phyloP scores from a whole-genome alignment of 306 rosid species.

The Erythrophleum fordii region DNA sequence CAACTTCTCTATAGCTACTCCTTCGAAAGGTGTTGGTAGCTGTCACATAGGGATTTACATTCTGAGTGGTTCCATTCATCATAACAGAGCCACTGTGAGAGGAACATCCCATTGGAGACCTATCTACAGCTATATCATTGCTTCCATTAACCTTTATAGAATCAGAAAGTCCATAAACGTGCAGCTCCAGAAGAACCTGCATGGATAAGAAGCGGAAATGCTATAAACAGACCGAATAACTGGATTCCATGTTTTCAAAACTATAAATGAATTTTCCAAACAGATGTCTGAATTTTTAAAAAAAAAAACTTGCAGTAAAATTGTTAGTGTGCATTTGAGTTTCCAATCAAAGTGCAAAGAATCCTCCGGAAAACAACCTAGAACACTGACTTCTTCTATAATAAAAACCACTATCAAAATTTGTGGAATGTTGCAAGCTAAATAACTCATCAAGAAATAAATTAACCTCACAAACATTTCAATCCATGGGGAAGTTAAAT shows the following conservation, averaged over 20 bases:
- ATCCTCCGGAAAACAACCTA: neutral
- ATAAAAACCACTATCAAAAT: neutral
- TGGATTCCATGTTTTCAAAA: neutral
- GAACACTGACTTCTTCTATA: neutral
- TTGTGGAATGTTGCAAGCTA: neutral
- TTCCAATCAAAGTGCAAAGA: neutral
- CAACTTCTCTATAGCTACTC: conserved; percentile 55
- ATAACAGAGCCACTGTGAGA: conserved; percentile 36
- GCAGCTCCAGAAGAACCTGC: conserved; percentile 81
- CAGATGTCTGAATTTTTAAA: neutral
- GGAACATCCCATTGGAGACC: conserved; percentile 50
- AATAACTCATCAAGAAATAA: neutral
- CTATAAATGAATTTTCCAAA: conserved; percentile 30
- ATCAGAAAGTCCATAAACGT: conserved; percentile 70
- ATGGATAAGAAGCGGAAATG: conserved; percentile 31
- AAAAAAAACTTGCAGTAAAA: neutral
- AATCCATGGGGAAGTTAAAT: neutral
- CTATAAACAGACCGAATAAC: conserved; percentile 30
- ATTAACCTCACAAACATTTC: neutral
- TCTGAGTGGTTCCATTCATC: conserved; percentile 62
- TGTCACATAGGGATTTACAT: conserved; percentile 43
- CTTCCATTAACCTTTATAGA: conserved; percentile 42
- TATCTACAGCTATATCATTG: conserved; percentile 50
- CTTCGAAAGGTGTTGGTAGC: conserved; percentile 40
- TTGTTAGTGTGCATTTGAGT: neutral